Conservation (phyloP, 345 rosid genomes). For the Lepidium aucheri region DNA sequence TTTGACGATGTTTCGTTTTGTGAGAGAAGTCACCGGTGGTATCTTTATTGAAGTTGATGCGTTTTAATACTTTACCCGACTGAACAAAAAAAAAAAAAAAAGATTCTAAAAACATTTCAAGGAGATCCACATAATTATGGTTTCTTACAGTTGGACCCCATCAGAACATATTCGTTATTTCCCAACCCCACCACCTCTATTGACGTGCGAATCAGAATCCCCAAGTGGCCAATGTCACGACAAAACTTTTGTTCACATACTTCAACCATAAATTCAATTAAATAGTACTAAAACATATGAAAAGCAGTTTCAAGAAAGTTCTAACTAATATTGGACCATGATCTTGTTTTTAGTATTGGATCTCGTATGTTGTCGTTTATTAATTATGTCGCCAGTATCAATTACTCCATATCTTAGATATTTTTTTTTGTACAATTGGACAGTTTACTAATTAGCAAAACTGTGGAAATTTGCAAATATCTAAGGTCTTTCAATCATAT, state of each 20-base stretch:
- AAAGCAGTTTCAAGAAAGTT: too few species aligned
- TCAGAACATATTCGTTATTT: background rate
- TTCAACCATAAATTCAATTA: too few species aligned
- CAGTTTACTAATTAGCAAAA: too few species aligned
- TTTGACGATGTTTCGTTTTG: background rate
- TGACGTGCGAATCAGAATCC: constrained; percentile 6
- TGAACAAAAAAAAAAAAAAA: background rate
- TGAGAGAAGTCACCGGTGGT: background rate
- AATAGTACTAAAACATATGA: too few species aligned
- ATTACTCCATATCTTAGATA: too few species aligned
- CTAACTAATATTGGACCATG: too few species aligned
- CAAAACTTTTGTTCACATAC: background rate
- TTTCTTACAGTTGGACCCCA: constrained; percentile 1
- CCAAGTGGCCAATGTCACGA: background rate
- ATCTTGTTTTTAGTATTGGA: too few species aligned
- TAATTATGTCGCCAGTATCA: too few species aligned
- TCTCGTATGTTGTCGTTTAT: too few species aligned
- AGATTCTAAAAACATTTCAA: background rate
- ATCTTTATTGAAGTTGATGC: background rate
- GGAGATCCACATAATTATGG: background rate
- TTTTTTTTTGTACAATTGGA: too few species aligned
- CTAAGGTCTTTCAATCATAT: too few species aligned
- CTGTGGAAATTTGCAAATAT: too few species aligned
- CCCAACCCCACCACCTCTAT: background rate
- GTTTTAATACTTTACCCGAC: background rate